Percentiles rank a stretch among this genome's conserved stretches.
These are phyloP conservation scores for Telfairia occidentalis DNA, from an alignment of 331 rosid genomes.

Conservation along the genomic window DNA sequence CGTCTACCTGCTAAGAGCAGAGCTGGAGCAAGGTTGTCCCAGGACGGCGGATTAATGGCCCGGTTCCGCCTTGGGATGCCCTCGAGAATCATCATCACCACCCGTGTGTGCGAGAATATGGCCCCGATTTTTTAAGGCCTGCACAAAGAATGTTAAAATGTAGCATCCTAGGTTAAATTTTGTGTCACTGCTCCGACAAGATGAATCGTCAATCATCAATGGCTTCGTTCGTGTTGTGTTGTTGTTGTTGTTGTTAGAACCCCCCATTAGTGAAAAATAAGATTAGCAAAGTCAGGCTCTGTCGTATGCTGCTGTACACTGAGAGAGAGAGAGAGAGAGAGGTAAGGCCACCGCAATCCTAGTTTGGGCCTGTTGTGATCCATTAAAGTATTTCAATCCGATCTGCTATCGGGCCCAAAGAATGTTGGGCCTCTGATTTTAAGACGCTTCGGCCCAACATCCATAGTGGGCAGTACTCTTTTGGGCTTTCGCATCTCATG, in stretches of 20 bases:
- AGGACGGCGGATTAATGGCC: conserved; percentile 10
- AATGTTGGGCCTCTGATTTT: conserved; percentile 71
- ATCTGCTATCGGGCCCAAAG: conserved; percentile 52
- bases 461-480: conserved; percentile 34
- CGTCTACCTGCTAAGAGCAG: conserved; percentile 3
- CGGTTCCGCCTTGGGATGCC: conserved; percentile 10
- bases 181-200: conserved; percentile 49
- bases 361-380: conserved; percentile 27
- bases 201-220: conserved; percentile 32
- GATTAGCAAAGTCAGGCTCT: conserved; percentile 79
- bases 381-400: conserved; percentile 20
- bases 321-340: conserved; percentile 20
- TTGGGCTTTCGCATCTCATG: conserved; percentile 24
- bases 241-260: conserved; percentile 71
- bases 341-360: conserved; percentile 13
- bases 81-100: neutral
- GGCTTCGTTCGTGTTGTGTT: conserved; percentile 33
- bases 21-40: conserved; percentile 11
- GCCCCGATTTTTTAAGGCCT: conserved; percentile 13
- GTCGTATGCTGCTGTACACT: conserved; percentile 20
- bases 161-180: conserved; percentile 42
- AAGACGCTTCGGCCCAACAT: conserved; percentile 54
- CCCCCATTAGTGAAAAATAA: conserved; percentile 51
- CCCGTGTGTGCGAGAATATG: conserved; percentile 6
- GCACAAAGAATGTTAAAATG: conserved; percentile 18